phyloP scores from a whole-genome alignment of 2,329 filamentous ascomycete genomes.

The Colletotrichum eremochloae region DNA sequence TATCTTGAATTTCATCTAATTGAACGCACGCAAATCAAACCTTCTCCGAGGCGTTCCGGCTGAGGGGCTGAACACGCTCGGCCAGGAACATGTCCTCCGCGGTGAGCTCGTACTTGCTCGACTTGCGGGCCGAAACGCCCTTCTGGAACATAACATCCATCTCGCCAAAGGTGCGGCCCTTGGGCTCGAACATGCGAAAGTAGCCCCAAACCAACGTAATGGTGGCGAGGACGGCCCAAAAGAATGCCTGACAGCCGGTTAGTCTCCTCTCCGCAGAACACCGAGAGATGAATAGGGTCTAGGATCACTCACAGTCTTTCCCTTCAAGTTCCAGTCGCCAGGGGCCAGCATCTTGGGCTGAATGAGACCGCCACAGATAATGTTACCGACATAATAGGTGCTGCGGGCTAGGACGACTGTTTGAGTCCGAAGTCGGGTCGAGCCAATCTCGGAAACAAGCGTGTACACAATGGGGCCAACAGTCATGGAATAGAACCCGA shows the following conservation, averaged over 20 bases:
- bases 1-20: conserved; percentile 22
- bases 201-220: conserved; percentile 57
- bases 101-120: conserved; percentile 52
- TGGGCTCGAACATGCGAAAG: conserved; percentile 60
- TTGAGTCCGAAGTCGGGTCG: conserved; percentile 61
- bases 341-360: conserved; percentile 56
- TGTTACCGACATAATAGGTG: conserved; percentile 57
- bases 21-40: neutral
- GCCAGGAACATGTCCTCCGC: conserved; percentile 50
- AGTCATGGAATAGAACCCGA: conserved; percentile 58
- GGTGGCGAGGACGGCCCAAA: conserved; percentile 55
- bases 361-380: conserved; percentile 55
- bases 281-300: conserved; percentile 29
- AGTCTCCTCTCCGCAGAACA: conserved; percentile 11
- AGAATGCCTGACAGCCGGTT: conserved; percentile 53
- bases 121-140: conserved; percentile 55
- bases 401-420: conserved; percentile 60
- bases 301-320: conserved; percentile 50
- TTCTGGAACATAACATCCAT: conserved; percentile 59
- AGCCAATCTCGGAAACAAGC: conserved; percentile 59
- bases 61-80: conserved; percentile 22
- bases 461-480: conserved; percentile 61
- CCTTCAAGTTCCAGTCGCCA: conserved; percentile 56
- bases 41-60: conserved; percentile 25
- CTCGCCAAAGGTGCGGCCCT: conserved; percentile 60